Percentiles rank a stretch among this genome's conserved stretches.
phyloP scores from a whole-genome alignment of 768 basidiomycete species.

The Amanita subjunquillea region DNA sequence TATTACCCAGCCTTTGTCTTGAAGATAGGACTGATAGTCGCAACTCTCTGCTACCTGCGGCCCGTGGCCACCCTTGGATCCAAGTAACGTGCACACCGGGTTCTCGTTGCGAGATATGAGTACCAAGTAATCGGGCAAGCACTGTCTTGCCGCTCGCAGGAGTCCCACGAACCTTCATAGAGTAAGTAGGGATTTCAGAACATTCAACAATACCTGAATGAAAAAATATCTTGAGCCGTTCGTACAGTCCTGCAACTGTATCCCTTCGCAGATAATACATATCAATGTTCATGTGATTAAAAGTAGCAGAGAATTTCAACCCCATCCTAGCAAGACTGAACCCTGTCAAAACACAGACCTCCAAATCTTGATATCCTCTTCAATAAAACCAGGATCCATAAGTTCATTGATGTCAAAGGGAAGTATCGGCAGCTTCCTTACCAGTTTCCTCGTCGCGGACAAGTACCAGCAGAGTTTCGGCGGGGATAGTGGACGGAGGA shows the following conservation, averaged over 20 bases:
- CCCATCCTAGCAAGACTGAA: constrained; percentile 1
- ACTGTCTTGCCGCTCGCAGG: constrained; percentile 2
- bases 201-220: constrained; percentile 1
- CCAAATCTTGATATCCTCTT: not conserved
- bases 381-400: not conserved
- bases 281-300: not conserved
- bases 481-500: not conserved
- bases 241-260: not conserved
- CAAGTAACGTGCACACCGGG: not conserved
- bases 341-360: not conserved
- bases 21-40: not conserved
- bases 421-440: constrained; percentile 2
- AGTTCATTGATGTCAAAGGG: constrained; percentile 1
- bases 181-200: not conserved
- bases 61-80: too few species aligned
- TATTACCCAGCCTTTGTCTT: not conserved
- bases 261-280: not conserved
- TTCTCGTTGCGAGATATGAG: not conserved
- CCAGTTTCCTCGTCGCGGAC: constrained; percentile 1
- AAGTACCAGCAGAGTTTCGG: not conserved
- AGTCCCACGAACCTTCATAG: constrained; percentile 3
- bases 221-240: not conserved
- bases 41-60: too few species aligned
- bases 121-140: not conserved
- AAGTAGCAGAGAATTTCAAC: not conserved